Evolutionary conservation across 108 stramenopile genomes (phyloP), one percentile per base, ranked within the genome.

Genomic region (Cyclotella choctawhatcheeana): DNA sequence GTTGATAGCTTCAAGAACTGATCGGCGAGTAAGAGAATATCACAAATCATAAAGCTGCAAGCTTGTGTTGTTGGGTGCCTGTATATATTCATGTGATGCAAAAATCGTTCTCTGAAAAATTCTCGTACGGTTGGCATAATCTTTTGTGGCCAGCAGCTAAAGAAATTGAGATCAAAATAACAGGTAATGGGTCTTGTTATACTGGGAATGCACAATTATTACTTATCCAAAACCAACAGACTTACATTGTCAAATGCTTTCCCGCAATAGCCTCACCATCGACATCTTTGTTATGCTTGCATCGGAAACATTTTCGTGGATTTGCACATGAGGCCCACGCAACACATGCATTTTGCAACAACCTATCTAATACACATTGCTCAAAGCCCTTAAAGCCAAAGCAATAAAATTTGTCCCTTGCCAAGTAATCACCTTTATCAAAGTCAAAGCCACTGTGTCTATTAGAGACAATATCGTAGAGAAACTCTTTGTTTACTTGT

Each of bases 341-440:
- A 6, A 95, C 85, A 25, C 73, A 66, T 7, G 89, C 88, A 40
- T 95, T 89, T 25, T 92, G 82, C 22, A 93, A 77, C 21, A 95
- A 54, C 20, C 67, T 62, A 5, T 66, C 47, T 17, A 88, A 79
- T 5, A 35, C 51, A 43, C 88, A 67, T 35, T 85, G 61, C n/a
- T 58, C 58, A 53, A 61, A 43, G 82, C 89, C 25, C 64, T 51
- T 20, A 47, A 59, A 12, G 63, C 58, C 35, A 84, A 60, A 51
- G 24, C 65, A 52, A 69, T 69, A 29, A 84, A 85, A 29, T 76
- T 60, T 40, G 79, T 98, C 97, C 43, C 97, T 69, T 21, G 91
- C 89, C 65, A 92, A 95, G 73, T 98, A 98, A 72, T 98, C 97
- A 25, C 96, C 84, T 58, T 98, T 98, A 67, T 98, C 97, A 16